Percentiles rank a stretch among this genome's conserved stretches.
Evolutionary conservation across 1,139 yeast genomes (phyloP).

Genomic region (Yamadazyma membranifaciens): DNA sequence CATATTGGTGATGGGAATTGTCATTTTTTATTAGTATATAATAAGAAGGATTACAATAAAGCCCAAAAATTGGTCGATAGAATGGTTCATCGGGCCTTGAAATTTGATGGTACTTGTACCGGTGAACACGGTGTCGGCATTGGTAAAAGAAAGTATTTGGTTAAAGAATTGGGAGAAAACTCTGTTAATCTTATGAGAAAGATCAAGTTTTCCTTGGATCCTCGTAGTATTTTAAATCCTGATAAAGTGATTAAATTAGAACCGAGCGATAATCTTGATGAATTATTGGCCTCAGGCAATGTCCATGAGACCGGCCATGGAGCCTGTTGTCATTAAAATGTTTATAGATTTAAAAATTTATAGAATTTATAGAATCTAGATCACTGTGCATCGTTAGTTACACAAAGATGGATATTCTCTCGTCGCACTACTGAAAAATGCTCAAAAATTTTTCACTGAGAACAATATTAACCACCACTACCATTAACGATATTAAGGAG

Average conservation of each 20-base stretch:
- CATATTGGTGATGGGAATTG: constrained; percentile 68
- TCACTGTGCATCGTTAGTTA: not conserved
- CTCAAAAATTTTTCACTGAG: not conserved
- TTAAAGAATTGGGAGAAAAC: constrained; percentile 33
- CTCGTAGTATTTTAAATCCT: constrained; percentile 41
- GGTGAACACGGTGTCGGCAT: constrained; percentile 52
- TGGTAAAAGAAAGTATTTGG: constrained; percentile 41
- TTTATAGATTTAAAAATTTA: too few relatives aligned
- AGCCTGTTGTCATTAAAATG: constrained; percentile 4
- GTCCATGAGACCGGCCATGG: constrained; percentile 7
- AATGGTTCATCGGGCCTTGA: constrained; percentile 49
- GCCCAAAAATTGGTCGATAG: constrained; percentile 43
- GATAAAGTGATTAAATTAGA: constrained; percentile 43
- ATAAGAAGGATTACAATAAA: constrained; percentile 38
- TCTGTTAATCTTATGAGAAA: constrained; percentile 46
- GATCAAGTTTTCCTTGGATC: constrained; percentile 39
- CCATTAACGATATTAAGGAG: not conserved
- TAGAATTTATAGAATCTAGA: not conserved
- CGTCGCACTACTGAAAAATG: not conserved
- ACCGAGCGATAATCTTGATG: constrained; percentile 35
- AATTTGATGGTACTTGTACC: constrained; percentile 44
- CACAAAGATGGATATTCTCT: not conserved
- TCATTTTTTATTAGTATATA: constrained; percentile 52
- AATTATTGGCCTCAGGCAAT: constrained; percentile 24
- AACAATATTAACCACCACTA: not conserved